Base-by-base conservation (phyloP, 2,329 filamentous ascomycete species). In the Fonsecaea nubica region DNA sequence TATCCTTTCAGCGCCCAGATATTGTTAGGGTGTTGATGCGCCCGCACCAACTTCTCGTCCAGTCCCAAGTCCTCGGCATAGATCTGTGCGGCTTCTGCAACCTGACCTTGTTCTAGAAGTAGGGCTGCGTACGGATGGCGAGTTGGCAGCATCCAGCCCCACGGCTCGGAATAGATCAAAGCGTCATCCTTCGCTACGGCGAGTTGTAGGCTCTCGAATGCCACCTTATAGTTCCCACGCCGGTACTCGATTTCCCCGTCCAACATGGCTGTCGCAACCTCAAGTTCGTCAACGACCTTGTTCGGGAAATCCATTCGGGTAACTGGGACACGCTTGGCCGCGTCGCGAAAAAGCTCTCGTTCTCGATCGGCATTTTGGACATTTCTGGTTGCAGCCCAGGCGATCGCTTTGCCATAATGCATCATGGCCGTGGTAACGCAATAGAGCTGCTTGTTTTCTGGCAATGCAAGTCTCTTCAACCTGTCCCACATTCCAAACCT, bases 141-240 rank as follows among this genome's bases (percentile, higher is more conserved):
- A 0, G 87, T 85, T 0, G 90, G 90, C 74, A 90, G 88, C 89
- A 92, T 92, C 90, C 90, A 92, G 0, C 88, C 89, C 90, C 90
- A 92, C 0, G 90, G 90, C 74, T 93, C 90, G 57, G 89, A 87
- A 67, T 91, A 92, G 0, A 86, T 86, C 33, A 92, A 81, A 0
- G 75, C 77, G 71, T 91, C 89, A 68, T 91, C 89, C 1, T 85
- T 80, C 0, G 77, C 73, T 21, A 90, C 86, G 0, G 89, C 84
- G 8, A 79, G 80, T 1, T 84, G 82, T 2, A 93, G 79, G 60
- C 85, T 81, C 2, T 77, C 73, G 73, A 91, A 92, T 0, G 89
- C 90, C 0, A 74, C 56, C 0, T 86, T 82, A 59, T 84, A 83
- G 58, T 89, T 84, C 0, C 83, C 84, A 3, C 81, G 80, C 1